Evolutionary conservation across 2,329 filamentous ascomycete species (phyloP), one percentile per base, ranked within the genome.

Genomic region (Cylindrodendrum hubeiense): DNA sequence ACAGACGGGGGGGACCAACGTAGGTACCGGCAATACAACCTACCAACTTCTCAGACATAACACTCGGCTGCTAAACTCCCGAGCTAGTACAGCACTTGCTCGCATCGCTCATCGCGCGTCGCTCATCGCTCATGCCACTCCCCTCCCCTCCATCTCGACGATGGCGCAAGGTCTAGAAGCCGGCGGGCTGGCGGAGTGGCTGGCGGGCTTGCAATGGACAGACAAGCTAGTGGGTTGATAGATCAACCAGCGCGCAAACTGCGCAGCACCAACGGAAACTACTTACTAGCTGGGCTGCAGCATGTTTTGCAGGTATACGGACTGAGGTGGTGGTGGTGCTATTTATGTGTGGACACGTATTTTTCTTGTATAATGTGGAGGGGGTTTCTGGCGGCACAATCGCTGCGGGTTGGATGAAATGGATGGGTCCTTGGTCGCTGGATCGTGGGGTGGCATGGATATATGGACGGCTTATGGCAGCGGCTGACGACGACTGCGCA

Each of bases 401-500:
- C 26, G 47, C 30, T 46, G 61, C 49, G 34, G 34, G 24, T 53
- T 49, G 61, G 21, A 46, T 47, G 30, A 30, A 52, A 30, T 49
- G 17, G 13, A 19, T 51, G 19, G n/a, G 22, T 44, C 22, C 6
- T 44, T 26, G 26, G 33, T 28, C 41, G 30, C 21, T 43, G 21
- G 19, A 49, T 49, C 6, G 26, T 50, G 50, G n/a, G 34, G 49
- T 43, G 52, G 46, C 21, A 62, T 58, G 55, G 50, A 54, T 34
- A 54, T 59, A 41, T 43, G 54, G 54, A 59, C 49, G 33, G 24
- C 34, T 49, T n/a, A 56, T 53, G 47, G 24, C 28, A 28, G 33
- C 22, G 34, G 61, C 55, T 55, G 50, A 64, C 55, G 61, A 64
- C 54, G 60, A 59, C 34, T 59, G 61, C 33, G 34, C 56, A 59